phyloP scores from a whole-genome alignment of 1,139 yeast genomes.

The Kodamaea sp. region DNA sequence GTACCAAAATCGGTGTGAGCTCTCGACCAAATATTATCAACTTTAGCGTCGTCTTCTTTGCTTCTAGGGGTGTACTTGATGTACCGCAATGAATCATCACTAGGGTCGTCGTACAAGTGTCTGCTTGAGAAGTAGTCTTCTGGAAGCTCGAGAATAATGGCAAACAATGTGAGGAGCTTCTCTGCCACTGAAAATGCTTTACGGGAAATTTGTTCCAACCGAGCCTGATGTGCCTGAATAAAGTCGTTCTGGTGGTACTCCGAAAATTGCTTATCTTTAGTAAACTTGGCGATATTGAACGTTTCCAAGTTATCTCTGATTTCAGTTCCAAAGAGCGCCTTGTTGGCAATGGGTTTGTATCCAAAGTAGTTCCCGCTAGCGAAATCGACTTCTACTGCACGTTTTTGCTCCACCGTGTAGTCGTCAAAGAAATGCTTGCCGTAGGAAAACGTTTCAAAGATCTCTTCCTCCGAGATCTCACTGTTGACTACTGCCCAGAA shows the following conservation, averaged over 20 bases:
- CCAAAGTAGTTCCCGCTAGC: conserved; percentile 34
- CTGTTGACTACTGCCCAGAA: conserved; percentile 32
- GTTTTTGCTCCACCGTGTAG: conserved; percentile 28
- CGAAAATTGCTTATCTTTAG: conserved; percentile 22
- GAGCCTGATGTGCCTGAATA: conserved; percentile 21
- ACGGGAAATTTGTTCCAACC: conserved; percentile 24
- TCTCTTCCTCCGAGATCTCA: conserved; percentile 28
- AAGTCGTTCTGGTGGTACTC: conserved; percentile 26
- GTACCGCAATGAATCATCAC: conserved; percentile 35
- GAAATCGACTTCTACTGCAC: conserved; percentile 27
- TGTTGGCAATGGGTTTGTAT: conserved; percentile 28
- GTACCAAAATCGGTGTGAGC: conserved; percentile 36
- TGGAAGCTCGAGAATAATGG: conserved; percentile 32
- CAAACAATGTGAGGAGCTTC: conserved; percentile 30
- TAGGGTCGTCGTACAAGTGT: conserved; percentile 31
- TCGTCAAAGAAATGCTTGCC: conserved; percentile 32
- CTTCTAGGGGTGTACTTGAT: conserved; percentile 33
- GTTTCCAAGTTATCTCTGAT: conserved; percentile 34
- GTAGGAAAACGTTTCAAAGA: conserved; percentile 27
- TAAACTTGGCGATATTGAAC: conserved; percentile 36
- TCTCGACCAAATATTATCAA: conserved; percentile 32
- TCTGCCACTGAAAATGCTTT: conserved; percentile 25
- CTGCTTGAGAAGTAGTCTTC: conserved; percentile 31
- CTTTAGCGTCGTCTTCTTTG: conserved; percentile 26
- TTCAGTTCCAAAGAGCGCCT: conserved; percentile 28